Base-by-base conservation (phyloP, 257 asterid genomes). In the Solanum chaucha region DNA sequence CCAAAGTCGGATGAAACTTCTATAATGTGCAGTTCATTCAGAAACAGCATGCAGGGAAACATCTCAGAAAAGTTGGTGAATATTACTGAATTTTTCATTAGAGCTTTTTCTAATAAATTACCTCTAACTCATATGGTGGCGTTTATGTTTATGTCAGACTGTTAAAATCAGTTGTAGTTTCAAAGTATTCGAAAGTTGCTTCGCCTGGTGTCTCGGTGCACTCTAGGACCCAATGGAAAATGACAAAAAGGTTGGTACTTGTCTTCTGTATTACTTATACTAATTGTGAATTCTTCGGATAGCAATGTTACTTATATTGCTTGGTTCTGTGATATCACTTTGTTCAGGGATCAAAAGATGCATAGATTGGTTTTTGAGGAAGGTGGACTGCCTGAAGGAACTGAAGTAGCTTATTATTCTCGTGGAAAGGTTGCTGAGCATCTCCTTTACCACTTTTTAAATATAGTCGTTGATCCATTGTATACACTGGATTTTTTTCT, bases 321-420 rank as follows among this genome's bases (percentile, higher is more conserved):
- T 81, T 87, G 74, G 55, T 46, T 70, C 71, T 83, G 86, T 86
- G 72, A 68, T 85, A 19, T 89, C 72, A 20, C 88, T 91, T 85
- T 55, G 51, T 75, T 77, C 90, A 97, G 99, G 88, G 99, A 96
- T 91, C 98, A 94, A 92, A 94, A 92, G 92, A 94, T 97, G 98
- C 98, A 97, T 94, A 91, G 90, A 91, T 92, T 96, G 91, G 98
- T 97, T 81, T 97, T 97, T 86, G 97, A 95, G 91, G 92, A 93
- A 87, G 97, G 92, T 88, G 98, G 98, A 89, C 91, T 97, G 89
- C 99, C 98, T 32, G 98, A 97, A 90, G 99, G 99, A 87, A 92
- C 97, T 73, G 99, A 95, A 91, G 95, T 97, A 86, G 94, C 95
- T 73, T 97, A 97, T 89, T 97, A 91, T 90, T 95, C 99, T 87